Base-by-base conservation (phyloP, 2,329 filamentous ascomycete genomes). In the Cryoendolithus antarcticus region DNA sequence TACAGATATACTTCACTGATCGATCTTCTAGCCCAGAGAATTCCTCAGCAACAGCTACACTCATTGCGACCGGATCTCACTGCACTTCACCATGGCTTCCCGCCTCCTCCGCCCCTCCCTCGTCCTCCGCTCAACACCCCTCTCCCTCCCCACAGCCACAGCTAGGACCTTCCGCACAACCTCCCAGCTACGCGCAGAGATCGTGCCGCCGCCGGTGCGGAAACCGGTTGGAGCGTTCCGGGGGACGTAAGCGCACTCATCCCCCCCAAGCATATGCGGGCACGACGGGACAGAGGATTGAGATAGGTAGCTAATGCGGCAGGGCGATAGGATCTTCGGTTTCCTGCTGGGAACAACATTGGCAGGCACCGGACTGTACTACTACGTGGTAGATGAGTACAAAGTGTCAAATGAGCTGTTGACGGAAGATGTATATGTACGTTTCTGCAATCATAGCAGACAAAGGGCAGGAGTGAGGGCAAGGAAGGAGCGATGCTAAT, bases 361-460 rank as follows among this genome's bases (percentile, higher is more conserved):
- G 38, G 80, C 88, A 33, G 86, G 86, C 54, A 75, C 74, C 38
- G 80, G 77, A 42, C 82, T 93, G 53, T 96, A 95, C 68, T 86
- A 85, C 62, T 96, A 96, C 62, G 75, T 94, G 49, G 67, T 96
- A 53, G 78, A 89, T 60, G 88, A 96, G 63, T 96, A 95, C 70
- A 86, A 86, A 66, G 72, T 86, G 32, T 84, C 86, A 51, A 96
- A 95, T 67, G 84, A 93, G 65, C 74, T 95, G 57, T 69, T 96
- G 64, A 89, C 81, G 44, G 86, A 94, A 65, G 89, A 96, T 64
- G 94, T 96, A 61, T 89, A 89, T 65, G 89, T 95, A 74, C 63
- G 85, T 80, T 43, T 21, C 19, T 4, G 19, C 19, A 21, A 21
- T 21, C 6, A 21, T 21, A 21, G 3, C 19, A 21, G 19, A 21